Evolutionary conservation across 441 rosid genomes (phyloP).

Genomic region (Melastoma candidum): DNA sequence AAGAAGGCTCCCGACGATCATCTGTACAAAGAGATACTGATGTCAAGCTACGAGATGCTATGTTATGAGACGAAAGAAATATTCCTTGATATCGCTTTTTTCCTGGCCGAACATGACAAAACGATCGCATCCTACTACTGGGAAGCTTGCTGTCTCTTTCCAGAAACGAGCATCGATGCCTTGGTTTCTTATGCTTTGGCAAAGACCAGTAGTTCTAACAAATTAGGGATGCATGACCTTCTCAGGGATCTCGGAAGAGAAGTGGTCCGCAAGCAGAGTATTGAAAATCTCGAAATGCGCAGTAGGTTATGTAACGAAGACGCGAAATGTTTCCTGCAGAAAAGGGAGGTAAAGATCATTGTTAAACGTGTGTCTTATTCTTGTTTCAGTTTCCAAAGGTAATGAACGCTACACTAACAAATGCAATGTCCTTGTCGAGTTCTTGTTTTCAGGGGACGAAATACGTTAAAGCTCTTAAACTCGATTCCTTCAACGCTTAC

Average conservation of each 20-base stretch:
- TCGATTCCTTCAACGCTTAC: accelerated
- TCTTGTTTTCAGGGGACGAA: slow-evolving; percentile 3
- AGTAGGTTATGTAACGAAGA: slow-evolving; percentile 6
- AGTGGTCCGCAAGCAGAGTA: slow-evolving; percentile 1
- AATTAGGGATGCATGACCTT: slow-evolving; percentile 7
- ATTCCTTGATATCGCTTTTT: slow-evolving; percentile 7
- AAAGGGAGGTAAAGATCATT: background rate
- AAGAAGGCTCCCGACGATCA: background rate
- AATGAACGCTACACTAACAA: background rate
- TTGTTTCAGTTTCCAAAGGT: background rate
- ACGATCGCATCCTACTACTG: slow-evolving; percentile 1
- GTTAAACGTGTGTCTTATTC: background rate
- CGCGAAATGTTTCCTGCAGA: background rate
- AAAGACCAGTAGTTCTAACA: background rate
- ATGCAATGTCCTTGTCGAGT: background rate
- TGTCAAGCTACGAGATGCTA: slow-evolving; percentile 9
- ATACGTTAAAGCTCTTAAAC: background rate
- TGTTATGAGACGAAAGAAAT: background rate
- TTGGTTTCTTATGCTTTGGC: slow-evolving; percentile 2
- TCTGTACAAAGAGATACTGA: background rate
- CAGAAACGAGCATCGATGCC: background rate
- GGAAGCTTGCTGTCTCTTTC: slow-evolving; percentile 1
- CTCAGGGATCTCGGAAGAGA: slow-evolving; percentile 5
- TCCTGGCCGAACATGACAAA: background rate
- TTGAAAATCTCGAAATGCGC: background rate